These are phyloP conservation scores for Dendrocalamus sinicus DNA, from an alignment of 176 grass and related monocot species.

Conservation along the genomic window DNA sequence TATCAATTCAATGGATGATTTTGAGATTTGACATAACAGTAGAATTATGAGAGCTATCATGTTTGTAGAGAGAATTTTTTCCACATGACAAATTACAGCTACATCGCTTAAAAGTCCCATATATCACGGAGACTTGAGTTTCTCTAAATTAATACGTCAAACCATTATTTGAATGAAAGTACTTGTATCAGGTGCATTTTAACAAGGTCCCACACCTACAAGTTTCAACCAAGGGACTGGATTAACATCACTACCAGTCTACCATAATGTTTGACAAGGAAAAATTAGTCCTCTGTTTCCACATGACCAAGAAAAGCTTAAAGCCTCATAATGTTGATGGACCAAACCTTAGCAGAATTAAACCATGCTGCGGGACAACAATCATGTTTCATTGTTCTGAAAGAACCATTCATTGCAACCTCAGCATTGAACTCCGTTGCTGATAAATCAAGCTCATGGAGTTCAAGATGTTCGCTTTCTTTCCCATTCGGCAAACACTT, in stretches of 20 bases:
- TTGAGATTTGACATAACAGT: background rate
- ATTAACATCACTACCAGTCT: background rate
- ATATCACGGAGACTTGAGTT: background rate
- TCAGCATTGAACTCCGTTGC: constrained; percentile 35
- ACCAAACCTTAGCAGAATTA: constrained; percentile 53
- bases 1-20: background rate
- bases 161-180: background rate
- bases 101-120: background rate
- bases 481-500: constrained; percentile 40
- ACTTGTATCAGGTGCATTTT: background rate
- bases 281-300: constrained; percentile 2
- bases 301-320: constrained; percentile 32
- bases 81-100: background rate
- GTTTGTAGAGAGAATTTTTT: background rate
- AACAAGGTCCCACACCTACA: background rate
- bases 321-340: constrained; percentile 9
- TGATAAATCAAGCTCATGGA: constrained; percentile 43
- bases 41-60: background rate
- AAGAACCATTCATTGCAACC: constrained; percentile 45
- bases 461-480: constrained; percentile 40
- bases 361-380: constrained; percentile 56
- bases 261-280: constrained; percentile 4
- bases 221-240: background rate
- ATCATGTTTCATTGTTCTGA: constrained; percentile 49
- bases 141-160: background rate